Conservation (phyloP, 2,329 filamentous ascomycete genomes). For the Bimuria novae-zelandiae region DNA sequence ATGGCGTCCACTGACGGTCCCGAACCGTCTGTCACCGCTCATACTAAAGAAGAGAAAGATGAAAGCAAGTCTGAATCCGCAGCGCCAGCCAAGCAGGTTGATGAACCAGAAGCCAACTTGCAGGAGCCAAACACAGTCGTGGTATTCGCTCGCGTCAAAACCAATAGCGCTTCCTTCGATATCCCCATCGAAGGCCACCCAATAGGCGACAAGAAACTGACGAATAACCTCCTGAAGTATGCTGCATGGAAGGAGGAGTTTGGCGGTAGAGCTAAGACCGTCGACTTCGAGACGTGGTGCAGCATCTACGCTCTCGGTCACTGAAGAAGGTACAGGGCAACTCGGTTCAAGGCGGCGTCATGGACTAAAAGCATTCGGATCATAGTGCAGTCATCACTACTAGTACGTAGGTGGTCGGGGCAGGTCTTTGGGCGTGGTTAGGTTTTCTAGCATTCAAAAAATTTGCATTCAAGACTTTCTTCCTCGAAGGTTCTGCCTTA, state of each 20-base stretch:
- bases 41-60: neutral
- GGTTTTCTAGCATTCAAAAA: no score
- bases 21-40: neutral
- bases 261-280: neutral
- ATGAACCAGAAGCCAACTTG: neutral
- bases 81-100: neutral
- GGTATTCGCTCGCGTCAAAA: conserved; percentile 1
- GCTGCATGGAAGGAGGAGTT: conserved; percentile 1
- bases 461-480: no score
- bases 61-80: neutral
- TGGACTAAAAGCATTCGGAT: no score
- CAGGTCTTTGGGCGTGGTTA: no score
- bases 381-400: no score
- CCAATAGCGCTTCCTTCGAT: neutral
- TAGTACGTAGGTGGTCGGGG: no score
- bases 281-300: conserved; percentile 2
- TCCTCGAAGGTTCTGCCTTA: no score
- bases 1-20: neutral
- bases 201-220: neutral
- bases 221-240: neutral
- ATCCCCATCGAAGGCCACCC: neutral
- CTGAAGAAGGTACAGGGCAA: neutral
- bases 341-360: no score
- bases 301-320: neutral
- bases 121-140: neutral